Evolutionary conservation across 257 asterid genomes (phyloP).

Genomic region (Sherardia arvensis): DNA sequence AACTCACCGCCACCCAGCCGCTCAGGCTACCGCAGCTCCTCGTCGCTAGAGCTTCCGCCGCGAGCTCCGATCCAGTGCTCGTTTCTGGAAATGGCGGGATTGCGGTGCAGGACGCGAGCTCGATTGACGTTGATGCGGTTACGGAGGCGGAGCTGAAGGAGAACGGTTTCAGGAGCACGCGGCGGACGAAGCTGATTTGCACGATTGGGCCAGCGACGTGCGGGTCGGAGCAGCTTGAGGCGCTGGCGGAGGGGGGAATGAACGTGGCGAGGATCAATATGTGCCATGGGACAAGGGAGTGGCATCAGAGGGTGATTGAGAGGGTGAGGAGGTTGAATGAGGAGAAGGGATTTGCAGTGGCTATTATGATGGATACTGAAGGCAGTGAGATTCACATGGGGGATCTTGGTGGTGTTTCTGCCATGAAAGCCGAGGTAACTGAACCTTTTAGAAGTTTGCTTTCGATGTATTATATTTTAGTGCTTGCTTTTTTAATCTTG

Average conservation of each 20-base stretch:
- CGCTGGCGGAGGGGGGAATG: slow-evolving; percentile 94
- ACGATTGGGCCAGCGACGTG: slow-evolving; percentile 87
- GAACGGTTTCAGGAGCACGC: slow-evolving; percentile 93
- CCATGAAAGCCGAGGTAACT: slow-evolving; percentile 85
- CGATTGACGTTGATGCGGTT: slow-evolving; percentile 85
- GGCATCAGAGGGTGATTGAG: slow-evolving; percentile 82
- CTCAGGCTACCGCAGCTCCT: slow-evolving; percentile 2
- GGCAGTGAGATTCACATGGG: slow-evolving; percentile 99
- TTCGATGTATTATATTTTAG: background rate
- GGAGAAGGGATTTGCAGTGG: slow-evolving; percentile 94
- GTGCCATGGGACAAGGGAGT: slow-evolving; percentile 98
- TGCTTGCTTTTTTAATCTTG: background rate
- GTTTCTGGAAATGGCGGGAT: slow-evolving; percentile 40
- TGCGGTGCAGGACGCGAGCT: slow-evolving; percentile 41
- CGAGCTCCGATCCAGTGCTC: slow-evolving; percentile 23
- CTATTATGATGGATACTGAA: slow-evolving; percentile 99
- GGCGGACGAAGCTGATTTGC: slow-evolving; percentile 87
- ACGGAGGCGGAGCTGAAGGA: slow-evolving; percentile 97
- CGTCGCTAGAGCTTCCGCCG: slow-evolving; percentile 12
- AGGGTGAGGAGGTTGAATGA: slow-evolving; percentile 87
- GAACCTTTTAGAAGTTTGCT: background rate
- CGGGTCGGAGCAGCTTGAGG: slow-evolving; percentile 81
- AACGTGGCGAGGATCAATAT: slow-evolving; percentile 92
- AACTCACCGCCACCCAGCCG: background rate
- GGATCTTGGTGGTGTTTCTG: slow-evolving; percentile 88